Conservation (phyloP, 768 basidiomycete genomes). For the Phaeotremella fagi region DNA sequence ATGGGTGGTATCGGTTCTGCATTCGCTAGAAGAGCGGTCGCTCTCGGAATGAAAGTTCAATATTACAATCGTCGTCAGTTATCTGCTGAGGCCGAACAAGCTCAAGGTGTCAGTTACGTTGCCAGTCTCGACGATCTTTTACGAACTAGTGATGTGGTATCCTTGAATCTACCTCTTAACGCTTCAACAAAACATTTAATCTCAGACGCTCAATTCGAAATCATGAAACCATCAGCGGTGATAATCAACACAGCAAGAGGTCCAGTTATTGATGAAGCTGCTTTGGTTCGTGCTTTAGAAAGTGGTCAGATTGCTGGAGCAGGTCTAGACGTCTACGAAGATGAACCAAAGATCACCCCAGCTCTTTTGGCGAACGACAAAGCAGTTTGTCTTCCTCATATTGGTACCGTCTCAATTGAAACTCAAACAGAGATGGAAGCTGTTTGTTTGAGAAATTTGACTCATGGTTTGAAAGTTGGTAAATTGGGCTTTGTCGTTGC, state of each 20-base stretch:
- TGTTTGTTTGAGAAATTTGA: conserved; percentile 2
- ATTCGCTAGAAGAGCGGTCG: not conserved
- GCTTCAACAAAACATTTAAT: conserved; percentile 2
- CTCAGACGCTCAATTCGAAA: not conserved
- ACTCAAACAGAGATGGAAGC: conserved; percentile 1
- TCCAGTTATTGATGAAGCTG: conserved; percentile 60
- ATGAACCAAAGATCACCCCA: conserved; percentile 52
- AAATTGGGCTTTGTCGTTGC: not conserved
- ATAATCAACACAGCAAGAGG: conserved; percentile 67
- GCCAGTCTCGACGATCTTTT: conserved; percentile 1
- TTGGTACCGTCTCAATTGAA: not conserved
- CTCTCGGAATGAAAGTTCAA: conserved; percentile 6
- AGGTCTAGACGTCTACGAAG: conserved; percentile 63
- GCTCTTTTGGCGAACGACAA: not conserved
- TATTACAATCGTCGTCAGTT: conserved; percentile 5
- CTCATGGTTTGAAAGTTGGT: conserved; percentile 2
- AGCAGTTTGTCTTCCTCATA: not conserved
- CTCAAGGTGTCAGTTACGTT: not conserved
- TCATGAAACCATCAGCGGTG: conserved; percentile 58
- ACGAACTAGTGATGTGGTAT: conserved; percentile 2
- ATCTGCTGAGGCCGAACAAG: not conserved
- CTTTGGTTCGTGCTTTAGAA: conserved; percentile 54
- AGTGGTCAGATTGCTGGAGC: conserved; percentile 57
- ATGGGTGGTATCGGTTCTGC: conserved; percentile 8
- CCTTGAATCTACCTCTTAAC: conserved; percentile 5